These are phyloP conservation scores for Alternaria sp. DNA, from an alignment of 2,329 filamentous ascomycete genomes.

Conservation along the genomic window DNA sequence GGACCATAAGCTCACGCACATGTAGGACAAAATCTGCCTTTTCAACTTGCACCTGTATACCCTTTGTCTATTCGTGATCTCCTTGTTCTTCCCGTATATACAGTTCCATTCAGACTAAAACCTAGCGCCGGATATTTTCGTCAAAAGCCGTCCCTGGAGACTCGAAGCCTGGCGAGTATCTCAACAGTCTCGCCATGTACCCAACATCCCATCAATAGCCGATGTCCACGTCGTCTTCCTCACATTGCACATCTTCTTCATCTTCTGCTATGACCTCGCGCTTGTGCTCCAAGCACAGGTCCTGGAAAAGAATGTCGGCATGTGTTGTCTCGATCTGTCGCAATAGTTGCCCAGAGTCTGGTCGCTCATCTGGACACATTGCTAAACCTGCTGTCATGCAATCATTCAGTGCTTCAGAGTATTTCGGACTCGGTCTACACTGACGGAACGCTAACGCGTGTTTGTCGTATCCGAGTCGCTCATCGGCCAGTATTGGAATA, in stretches of 20 bases:
- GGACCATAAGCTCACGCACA: not conserved
- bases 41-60: not conserved
- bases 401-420: conserved; percentile 28
- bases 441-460: conserved; percentile 3
- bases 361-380: conserved; percentile 18
- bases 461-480: conserved; percentile 1
- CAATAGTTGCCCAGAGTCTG: conserved; percentile 14
- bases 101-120: not conserved
- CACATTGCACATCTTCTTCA: not conserved
- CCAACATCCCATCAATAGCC: not conserved
- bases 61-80: not conserved
- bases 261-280: not conserved
- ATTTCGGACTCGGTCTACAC: conserved; percentile 24
- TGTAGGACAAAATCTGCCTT: not conserved
- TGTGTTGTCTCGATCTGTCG: not conserved
- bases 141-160: not conserved
- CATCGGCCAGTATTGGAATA: not conserved
- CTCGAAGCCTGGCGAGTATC: not conserved
- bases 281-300: not conserved
- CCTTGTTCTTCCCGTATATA: not conserved
- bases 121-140: not conserved
- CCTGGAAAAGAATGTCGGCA: not conserved
- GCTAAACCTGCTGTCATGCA: conserved; percentile 26
- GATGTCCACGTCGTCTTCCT: not conserved
- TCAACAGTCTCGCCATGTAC: not conserved